Evolutionary conservation across 768 basidiomycete genomes (phyloP), one percentile per base, ranked within the genome.

Genomic region (Boletus barrowsii): DNA sequence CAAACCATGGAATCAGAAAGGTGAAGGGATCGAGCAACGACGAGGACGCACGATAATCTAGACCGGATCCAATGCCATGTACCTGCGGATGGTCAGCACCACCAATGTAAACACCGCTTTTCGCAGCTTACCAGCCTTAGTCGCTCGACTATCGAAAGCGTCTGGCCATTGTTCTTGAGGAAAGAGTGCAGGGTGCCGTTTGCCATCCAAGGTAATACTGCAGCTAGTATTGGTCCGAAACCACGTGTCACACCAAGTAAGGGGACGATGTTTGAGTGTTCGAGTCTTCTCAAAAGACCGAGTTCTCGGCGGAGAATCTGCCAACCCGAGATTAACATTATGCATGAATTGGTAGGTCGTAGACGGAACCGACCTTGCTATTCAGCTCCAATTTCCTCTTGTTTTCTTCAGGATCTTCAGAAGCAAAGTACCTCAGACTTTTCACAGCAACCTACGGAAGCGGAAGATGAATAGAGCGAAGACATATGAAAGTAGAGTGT

Each of bases 401-500:
- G 22, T 39, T 43, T 20, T 43, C 18, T 24, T 44, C 36, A 0
- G 35, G 37, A 36, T 55, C 17, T 5, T 43, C 29, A 1, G 14
- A 47, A 30, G 13, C 40, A 17, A 26, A 47, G 9, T 56, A 55
- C 22, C 55, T 42, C 14, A 18, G 7, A 0, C 4, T 7, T 33
- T 47, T 56, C 29, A 54, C 41, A 4, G 55, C 35, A n/a, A 55
- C 33, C 41, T 54, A 11, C n/a, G n/a, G n/a, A n/a, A n/a, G n/a
- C n/a, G n/a, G n/a, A n/a, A 3, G 3, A 30, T 55, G 14, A 46
- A 15, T 2, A 29, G 17, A n/a, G 9, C 2, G 6, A 5, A 13
- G 37, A 18, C 15, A 9, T 14, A 11, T 29, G 15, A 15, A 26
- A 15, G 11, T 5, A 24, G 2, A 30, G 29, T 24, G 6, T 35